Base-by-base conservation (phyloP, 2,329 filamentous ascomycete species). In the Aplosporella prunicola region DNA sequence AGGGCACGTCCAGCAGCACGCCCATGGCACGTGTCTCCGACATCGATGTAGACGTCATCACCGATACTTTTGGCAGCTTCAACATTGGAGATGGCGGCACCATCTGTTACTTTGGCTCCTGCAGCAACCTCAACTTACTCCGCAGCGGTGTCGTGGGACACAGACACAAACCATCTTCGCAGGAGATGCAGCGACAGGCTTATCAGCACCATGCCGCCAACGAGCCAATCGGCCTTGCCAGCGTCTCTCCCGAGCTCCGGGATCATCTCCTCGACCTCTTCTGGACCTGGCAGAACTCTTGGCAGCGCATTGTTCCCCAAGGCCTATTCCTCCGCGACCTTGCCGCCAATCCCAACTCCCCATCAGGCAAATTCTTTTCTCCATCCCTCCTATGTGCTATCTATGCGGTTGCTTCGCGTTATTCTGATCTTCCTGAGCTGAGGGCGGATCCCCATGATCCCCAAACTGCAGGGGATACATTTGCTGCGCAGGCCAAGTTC, bases 41-140 rank as follows among this genome's bases (percentile, higher is more conserved):
- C 20, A n/a, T 32, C 8, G 30, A 32, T 15, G 9, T 32, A 9
- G 30, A 32, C 9, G 17, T 22, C n/a, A 22, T 32, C 20, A 32
- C 30, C n/a, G 30, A 32, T 11, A 32, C 20, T 11, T 2, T 32
- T 7, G 30, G 30, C n/a, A 32, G 30, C 11, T 27, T 29, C 13
- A 30, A 23, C 34, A 22, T 37, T 17, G 34, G 34, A 3, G 34
- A 37, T 2, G 34, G 34, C 13, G 34, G 34, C n/a, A 15, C 16
- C 9, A 10, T 37, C 8, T 29, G 15, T 14, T 32, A 32, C 30
- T 22, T 32, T 2, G 30, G 30, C 16, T 32, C 30, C 20, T 13
- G 16, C 9, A 23, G 30, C 30, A 32, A 32, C n/a, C n/a, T 32
- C 8, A 22, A 32, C 16, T 15, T 32, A 14, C 30, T 32, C 5